These are phyloP conservation scores for Lepidium sativum DNA, from an alignment of 345 rosid genomes.

Conservation along the genomic window DNA sequence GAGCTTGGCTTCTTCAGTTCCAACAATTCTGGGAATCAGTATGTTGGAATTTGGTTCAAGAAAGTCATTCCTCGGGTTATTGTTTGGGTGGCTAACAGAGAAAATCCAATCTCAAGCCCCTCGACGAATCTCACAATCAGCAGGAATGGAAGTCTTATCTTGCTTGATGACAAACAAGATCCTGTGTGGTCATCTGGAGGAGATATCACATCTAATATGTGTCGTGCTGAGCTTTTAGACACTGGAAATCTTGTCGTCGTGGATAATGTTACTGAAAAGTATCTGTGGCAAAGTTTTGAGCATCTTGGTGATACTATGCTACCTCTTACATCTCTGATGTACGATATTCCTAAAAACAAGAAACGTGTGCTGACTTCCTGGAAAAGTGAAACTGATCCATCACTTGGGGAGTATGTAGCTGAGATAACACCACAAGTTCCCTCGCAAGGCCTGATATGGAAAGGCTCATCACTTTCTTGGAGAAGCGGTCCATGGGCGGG, in stretches of 20 bases:
- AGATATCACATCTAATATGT: neutral
- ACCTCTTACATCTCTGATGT: slow-evolving; percentile 20
- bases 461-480: slow-evolving; percentile 24
- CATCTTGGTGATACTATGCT: slow-evolving; percentile 28
- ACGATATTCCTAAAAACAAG: slow-evolving; percentile 15
- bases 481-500: slow-evolving; percentile 30
- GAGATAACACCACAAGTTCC: slow-evolving; percentile 28
- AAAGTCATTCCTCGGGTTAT: slow-evolving; percentile 19
- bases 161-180: slow-evolving; percentile 18
- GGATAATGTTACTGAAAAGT: slow-evolving; percentile 18
- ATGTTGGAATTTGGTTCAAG: slow-evolving; percentile 44
- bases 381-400: slow-evolving; percentile 27
- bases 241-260: slow-evolving; percentile 24
- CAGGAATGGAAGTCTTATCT: slow-evolving; percentile 21
- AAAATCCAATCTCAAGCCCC: slow-evolving; percentile 5
- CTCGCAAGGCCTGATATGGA: slow-evolving; percentile 21
- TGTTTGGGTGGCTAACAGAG: slow-evolving; percentile 37
- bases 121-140: slow-evolving; percentile 17
- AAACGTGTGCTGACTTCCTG: slow-evolving; percentile 24
- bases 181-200: slow-evolving; percentile 20
- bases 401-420: slow-evolving; percentile 26
- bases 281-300: slow-evolving; percentile 26
- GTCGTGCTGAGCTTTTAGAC: slow-evolving; percentile 23
- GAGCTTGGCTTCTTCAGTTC: slow-evolving; percentile 34
- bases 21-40: slow-evolving; percentile 17